Evolutionary conservation across 169 alveolate species (phyloP), one percentile per base, ranked within the genome.

Genomic region (Plasmodium vivax): DNA sequence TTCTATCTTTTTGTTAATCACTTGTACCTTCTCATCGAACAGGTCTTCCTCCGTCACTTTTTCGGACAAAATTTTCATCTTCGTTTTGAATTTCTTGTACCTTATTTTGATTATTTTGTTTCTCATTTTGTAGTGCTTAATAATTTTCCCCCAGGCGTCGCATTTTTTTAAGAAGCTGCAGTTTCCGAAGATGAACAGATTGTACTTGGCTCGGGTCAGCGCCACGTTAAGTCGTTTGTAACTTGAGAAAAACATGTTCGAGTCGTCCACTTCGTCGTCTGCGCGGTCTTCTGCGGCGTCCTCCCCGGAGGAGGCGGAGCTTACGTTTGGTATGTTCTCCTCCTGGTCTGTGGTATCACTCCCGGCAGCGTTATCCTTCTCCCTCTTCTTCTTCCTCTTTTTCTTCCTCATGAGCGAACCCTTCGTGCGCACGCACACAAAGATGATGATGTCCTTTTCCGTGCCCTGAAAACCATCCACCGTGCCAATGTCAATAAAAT

Each of bases 381-480:
- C 73, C 73, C 82, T 91, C 23, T 79, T 72, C 56, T 82, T 82
- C 73, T 32, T 80, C 51, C 27, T 23, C 27, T 23, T 23, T n/a
- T 79, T 72, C 56, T 82, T 82, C 73, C 43, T 80, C 51, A 68
- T 90, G 9, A 90, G 36, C 30, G 10, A 10, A 54, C 97, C 99
- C 95, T 83, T 93, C 5, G 98, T 96, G 41, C 98, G 83, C 27
- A 96, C 98, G 23, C 97, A 83, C 97, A 99, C 98, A 95, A 99
- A 98, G 9, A 99, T 97, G 30, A 99, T 98, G 14, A 99, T 97
- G 90, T 98, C 99, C 88, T 98, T 98, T 96, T 99, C 99, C 95
- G 99, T 97, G 0, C 99, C 99, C 96, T 99, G 99, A 95, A 98
- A 99, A 5, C 99, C 99, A 96, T 99, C 99, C 3, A 99, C 99